Percentiles rank a stretch among this genome's conserved stretches.
Conservation (phyloP, 805 yeast genomes). For the Suhomyces sp. region DNA sequence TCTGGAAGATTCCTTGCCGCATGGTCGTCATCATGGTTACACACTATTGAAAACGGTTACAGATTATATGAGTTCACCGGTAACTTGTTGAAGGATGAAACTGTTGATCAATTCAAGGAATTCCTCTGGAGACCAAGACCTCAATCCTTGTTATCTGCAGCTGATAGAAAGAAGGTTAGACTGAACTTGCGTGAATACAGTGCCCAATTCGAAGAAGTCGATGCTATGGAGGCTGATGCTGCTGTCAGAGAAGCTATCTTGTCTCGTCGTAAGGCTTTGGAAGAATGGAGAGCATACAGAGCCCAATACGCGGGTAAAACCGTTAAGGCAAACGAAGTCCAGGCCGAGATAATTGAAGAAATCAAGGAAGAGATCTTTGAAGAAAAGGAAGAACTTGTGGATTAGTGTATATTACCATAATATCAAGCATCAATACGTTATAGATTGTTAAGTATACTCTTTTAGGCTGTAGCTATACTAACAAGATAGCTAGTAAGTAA, state of each 20-base stretch:
- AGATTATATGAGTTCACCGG: slow-evolving; percentile 86
- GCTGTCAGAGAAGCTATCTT: slow-evolving; percentile 87
- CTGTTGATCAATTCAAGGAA: slow-evolving; percentile 79
- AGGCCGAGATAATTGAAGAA: slow-evolving; percentile 65
- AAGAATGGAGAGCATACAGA: slow-evolving; percentile 87
- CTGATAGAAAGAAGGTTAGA: slow-evolving; percentile 84
- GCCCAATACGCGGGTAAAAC: slow-evolving; percentile 30
- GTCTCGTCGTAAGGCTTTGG: slow-evolving; percentile 74
- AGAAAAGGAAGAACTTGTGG: slow-evolving; percentile 70
- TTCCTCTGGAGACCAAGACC: slow-evolving; percentile 99
- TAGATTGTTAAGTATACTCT: too few species aligned
- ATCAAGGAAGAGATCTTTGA: slow-evolving; percentile 72
- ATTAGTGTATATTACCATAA: slow-evolving; percentile 21
- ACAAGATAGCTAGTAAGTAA: too few species aligned
- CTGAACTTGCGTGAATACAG: slow-evolving; percentile 86
- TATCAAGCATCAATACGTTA: not conserved
- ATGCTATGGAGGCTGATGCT: slow-evolving; percentile 93
- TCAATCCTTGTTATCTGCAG: slow-evolving; percentile 65
- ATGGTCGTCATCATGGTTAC: slow-evolving; percentile 85
- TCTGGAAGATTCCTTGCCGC: slow-evolving; percentile 88
- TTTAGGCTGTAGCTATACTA: too few species aligned
- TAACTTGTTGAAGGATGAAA: slow-evolving; percentile 68
- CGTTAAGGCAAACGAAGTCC: slow-evolving; percentile 50
- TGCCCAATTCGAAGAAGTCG: slow-evolving; percentile 91
- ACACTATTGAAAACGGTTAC: slow-evolving; percentile 86